These are phyloP conservation scores for Hypoxylon sp. DNA, from an alignment of 2,329 filamentous ascomycete species.

Conservation along the genomic window DNA sequence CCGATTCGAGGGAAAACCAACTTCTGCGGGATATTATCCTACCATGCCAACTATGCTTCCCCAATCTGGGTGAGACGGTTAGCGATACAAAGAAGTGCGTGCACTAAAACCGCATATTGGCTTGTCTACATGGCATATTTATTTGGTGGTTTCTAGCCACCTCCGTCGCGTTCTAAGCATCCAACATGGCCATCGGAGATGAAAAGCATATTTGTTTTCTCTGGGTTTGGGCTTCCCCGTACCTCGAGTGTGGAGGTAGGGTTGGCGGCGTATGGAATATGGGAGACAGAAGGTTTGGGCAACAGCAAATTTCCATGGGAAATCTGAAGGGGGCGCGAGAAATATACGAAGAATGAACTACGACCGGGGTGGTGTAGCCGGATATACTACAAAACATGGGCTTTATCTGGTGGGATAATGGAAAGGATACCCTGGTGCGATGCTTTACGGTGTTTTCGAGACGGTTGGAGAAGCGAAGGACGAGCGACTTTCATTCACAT, in stretches of 20 bases:
- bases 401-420: slow-evolving; percentile 49
- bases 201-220: slow-evolving; percentile 50
- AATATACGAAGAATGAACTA: slow-evolving; percentile 49
- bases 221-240: slow-evolving; percentile 44
- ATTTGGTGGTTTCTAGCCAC: slow-evolving; percentile 37
- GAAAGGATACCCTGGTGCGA: slow-evolving; percentile 53
- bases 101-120: slow-evolving; percentile 33
- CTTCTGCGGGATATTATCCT: slow-evolving; percentile 69
- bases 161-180: slow-evolving; percentile 45
- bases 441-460: slow-evolving; percentile 50
- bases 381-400: slow-evolving; percentile 53
- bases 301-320: slow-evolving; percentile 44
- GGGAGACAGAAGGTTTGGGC: slow-evolving; percentile 40
- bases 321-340: slow-evolving; percentile 36
- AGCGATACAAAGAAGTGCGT: slow-evolving; percentile 10
- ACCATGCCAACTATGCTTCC: slow-evolving; percentile 63
- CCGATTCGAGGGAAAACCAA: slow-evolving; percentile 68
- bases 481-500: slow-evolving; percentile 42
- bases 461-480: slow-evolving; percentile 43
- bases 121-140: slow-evolving; percentile 36
- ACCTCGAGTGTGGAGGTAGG: slow-evolving; percentile 38
- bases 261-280: slow-evolving; percentile 50
- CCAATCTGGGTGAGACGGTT: slow-evolving; percentile 62
- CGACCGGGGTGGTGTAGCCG: slow-evolving; percentile 42
- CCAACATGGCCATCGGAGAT: slow-evolving; percentile 44